Evolutionary conservation across 768 basidiomycete species (phyloP).

Genomic region (Boletus rubroflammeus): DNA sequence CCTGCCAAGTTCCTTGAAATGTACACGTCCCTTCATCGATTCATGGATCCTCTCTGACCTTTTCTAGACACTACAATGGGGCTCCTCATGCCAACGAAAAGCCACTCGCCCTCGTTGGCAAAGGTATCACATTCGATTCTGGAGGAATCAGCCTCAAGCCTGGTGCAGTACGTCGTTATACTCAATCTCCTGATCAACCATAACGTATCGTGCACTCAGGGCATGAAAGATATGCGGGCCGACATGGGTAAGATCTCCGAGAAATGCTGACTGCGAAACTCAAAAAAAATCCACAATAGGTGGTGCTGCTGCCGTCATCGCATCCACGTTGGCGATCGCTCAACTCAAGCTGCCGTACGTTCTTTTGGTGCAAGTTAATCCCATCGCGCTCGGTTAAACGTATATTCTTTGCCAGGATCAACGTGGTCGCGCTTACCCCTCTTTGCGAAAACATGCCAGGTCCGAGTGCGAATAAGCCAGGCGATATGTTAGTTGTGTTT

Average conservation of each 20-base stretch:
- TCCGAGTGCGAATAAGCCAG: constrained; percentile 63
- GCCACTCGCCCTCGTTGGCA: constrained; percentile 78
- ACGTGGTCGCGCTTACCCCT: constrained; percentile 69
- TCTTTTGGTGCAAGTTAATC: not conserved
- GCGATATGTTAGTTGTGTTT: constrained; percentile 61
- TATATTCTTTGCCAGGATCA: constrained; percentile 46
- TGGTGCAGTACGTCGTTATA: constrained; percentile 44
- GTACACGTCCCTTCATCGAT: constrained; percentile 34
- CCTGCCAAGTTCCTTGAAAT: constrained; percentile 88
- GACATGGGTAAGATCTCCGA: constrained; percentile 69
- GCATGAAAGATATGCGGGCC: constrained; percentile 81
- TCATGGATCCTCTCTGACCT: not conserved
- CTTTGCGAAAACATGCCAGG: constrained; percentile 87
- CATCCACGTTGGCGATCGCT: constrained; percentile 73
- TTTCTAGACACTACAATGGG: constrained; percentile 75
- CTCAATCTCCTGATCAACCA: not conserved
- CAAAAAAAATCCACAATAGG: constrained; percentile 34
- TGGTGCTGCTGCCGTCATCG: constrained; percentile 76
- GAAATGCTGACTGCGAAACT: not conserved
- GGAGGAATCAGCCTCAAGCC: constrained; percentile 88
- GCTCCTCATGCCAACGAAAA: constrained; percentile 49
- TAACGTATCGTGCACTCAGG: constrained; percentile 35
- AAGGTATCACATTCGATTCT: constrained; percentile 87
- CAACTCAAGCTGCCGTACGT: constrained; percentile 76
- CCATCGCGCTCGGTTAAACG: not conserved